phyloP scores from a whole-genome alignment of 176 grass and related monocot genomes.

The Typha latifolia region DNA sequence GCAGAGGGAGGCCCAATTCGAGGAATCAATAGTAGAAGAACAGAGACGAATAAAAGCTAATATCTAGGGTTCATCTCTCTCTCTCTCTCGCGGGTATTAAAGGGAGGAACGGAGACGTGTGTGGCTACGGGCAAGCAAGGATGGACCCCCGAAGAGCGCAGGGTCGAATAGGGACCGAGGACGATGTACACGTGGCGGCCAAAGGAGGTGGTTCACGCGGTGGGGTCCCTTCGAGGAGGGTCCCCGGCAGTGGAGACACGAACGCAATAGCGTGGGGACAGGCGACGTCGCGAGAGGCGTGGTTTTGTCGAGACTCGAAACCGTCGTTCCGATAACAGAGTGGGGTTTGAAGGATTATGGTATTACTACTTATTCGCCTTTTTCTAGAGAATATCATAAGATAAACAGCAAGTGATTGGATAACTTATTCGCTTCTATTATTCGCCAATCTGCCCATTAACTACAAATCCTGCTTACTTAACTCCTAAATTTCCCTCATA shows the following conservation, averaged over 20 bases:
- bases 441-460: too few species aligned
- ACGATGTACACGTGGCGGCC: constrained; percentile 11
- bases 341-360: too few species aligned
- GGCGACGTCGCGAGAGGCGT: constrained; percentile 8
- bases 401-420: too few species aligned
- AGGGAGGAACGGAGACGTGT: constrained; percentile 23
- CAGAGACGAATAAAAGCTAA: too few species aligned
- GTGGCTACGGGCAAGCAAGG: constrained; percentile 2
- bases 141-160: background rate
- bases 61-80: background rate
- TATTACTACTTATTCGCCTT: too few species aligned
- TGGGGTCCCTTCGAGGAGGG: background rate
- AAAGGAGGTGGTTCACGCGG: background rate
- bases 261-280: background rate
- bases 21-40: too few species aligned
- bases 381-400: too few species aligned
- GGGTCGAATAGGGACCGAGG: background rate
- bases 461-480: too few species aligned
- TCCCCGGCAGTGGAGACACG: constrained; percentile 6
- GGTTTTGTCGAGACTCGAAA: constrained; percentile 20
- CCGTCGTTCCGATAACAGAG: background rate
- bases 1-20: too few species aligned
- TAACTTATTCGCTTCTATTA: too few species aligned
- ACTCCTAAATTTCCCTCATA: too few species aligned
- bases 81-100: constrained; percentile 12